Evolutionary conservation across 306 rosid species (phyloP), one percentile per base, ranked within the genome.

Genomic region (Malus fusca): DNA sequence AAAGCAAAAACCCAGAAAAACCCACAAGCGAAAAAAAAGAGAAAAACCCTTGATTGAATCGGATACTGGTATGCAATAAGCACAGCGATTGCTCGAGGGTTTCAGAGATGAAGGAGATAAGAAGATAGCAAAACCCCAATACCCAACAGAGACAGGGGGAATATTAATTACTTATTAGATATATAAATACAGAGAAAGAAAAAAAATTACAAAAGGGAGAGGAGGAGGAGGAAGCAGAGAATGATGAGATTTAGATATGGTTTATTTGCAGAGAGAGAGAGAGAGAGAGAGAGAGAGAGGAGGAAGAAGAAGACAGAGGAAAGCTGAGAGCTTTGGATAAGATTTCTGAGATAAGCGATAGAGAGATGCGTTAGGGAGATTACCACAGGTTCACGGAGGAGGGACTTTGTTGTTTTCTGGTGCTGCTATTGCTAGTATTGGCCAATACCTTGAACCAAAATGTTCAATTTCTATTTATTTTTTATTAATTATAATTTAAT

Each of bases 301-400:
- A 63, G 11, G 59, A 68, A 17, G 81, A 67, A 56, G 82, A 65
- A 68, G 78, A 78, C 81, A 26, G 61, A 31, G 19, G 68, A 64
- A 64, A 31, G 42, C 22, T 31, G 44, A 31, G 44, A 18, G 44
- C 23, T 58, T 52, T 74, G 95, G 97, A 90, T 93, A 91, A 90
- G 97, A 84, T 82, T 84, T 26, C n/a, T 42, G 85, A 48, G 78
- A 88, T 89, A 21, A 85, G 89, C 82, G 95, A 92, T 40, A 73
- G 66, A 33, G 30, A 82, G 69, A 30, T 35, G 78, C 35, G 61
- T 21, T 40, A 67, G 6, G 11, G 11, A 35, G 91, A 90, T 93
- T 81, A 37, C 82, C 66, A 33, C 72, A 68, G 77, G 46, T 61
- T 42, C 60, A 17, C 40, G 40, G 55, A 46, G 60, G 64, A 69